Percentiles rank a stretch among this genome's conserved stretches.
phyloP scores from a whole-genome alignment of 768 basidiomycete genomes.

The Peribolospora kevripleyi region DNA sequence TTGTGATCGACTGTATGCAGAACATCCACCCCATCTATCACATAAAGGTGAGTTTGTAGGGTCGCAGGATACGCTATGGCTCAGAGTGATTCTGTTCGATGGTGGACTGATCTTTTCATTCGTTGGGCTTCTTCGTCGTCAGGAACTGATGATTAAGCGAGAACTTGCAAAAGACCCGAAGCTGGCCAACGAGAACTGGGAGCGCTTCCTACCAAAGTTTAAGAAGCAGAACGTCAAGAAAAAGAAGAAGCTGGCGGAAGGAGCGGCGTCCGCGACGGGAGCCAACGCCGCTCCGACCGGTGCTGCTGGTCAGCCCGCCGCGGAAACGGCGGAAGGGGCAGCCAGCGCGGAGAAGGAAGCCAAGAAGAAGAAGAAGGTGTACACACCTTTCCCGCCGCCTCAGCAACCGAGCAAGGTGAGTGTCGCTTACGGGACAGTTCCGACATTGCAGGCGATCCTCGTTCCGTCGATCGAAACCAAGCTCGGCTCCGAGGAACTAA shows the following conservation, averaged over 20 bases:
- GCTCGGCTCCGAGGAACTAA: too few species aligned
- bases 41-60: conserved; percentile 48
- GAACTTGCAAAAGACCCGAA: conserved; percentile 97
- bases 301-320: conserved; percentile 23
- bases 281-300: conserved; percentile 30
- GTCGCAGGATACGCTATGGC: not conserved
- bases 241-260: conserved; percentile 31
- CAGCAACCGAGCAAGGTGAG: conserved; percentile 73
- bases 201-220: conserved; percentile 90
- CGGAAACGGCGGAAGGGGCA: conserved; percentile 61
- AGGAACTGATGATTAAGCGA: conserved; percentile 96
- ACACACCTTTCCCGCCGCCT: conserved; percentile 82
- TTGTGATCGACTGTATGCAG: conserved; percentile 97
- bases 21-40: conserved; percentile 98
- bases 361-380: conserved; percentile 61
- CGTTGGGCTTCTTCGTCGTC: not conserved
- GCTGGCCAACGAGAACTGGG: conserved; percentile 80
- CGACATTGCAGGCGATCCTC: not conserved
- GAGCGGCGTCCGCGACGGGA: conserved; percentile 5
- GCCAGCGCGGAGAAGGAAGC: conserved; percentile 54
- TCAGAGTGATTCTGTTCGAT: not conserved
- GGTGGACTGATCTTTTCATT: conserved; percentile 2
- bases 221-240: conserved; percentile 78
- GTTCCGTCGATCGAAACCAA: too few species aligned
- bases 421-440: not conserved